These are phyloP conservation scores for Agarophyton chilense DNA, from an alignment of 23 red algal species.

Conservation along the genomic window DNA sequence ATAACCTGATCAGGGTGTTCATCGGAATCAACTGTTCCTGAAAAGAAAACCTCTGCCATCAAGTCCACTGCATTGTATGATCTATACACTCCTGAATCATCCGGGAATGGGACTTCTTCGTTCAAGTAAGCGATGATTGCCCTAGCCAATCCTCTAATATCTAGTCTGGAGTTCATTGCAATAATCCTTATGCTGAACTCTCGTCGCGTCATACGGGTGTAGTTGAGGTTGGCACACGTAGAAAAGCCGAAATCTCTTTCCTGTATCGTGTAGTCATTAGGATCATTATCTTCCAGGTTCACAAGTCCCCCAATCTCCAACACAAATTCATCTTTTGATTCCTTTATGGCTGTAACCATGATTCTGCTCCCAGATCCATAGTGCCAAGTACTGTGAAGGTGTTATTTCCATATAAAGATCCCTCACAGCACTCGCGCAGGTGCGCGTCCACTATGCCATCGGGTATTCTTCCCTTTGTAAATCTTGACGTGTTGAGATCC, in stretches of 20 bases:
- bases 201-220: conserved; percentile 13
- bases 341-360: not conserved
- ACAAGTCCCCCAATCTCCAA: not conserved
- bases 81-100: not conserved
- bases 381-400: not conserved
- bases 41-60: conserved; percentile 1
- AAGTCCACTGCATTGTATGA: conserved; percentile 9
- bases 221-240: not conserved
- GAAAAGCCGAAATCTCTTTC: not conserved
- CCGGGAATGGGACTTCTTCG: not conserved
- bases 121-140: not conserved
- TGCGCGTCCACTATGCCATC: not conserved
- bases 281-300: conserved; percentile 2
- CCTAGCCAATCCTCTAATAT: not conserved
- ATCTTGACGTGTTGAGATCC: not conserved
- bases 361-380: not conserved
- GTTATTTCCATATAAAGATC: conserved; percentile 2
- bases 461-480: conserved; percentile 3
- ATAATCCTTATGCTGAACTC: not conserved
- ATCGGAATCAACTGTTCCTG: not conserved
- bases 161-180: not conserved
- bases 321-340: not conserved
- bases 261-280: not conserved
- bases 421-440: not conserved
- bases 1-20: not conserved